A percentile compares a stretch with the other conserved stretches of the same genome.
phyloP scores from a whole-genome alignment of 495 filamentous ascomycete genomes.

The Annulohypoxylon maeteangense region DNA sequence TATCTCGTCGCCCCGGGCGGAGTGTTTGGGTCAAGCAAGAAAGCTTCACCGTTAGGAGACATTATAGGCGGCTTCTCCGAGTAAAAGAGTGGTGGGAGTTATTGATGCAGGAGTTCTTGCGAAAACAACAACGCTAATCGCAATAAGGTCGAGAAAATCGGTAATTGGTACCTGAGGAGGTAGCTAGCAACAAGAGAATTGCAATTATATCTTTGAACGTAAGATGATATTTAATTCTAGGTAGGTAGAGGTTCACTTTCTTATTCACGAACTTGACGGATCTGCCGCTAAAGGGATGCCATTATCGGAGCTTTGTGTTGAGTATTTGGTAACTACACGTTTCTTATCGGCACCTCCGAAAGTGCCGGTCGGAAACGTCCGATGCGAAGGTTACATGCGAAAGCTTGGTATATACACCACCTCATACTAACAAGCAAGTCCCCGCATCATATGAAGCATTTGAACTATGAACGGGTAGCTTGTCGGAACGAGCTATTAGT shows the following conservation, averaged over 20 bases:
- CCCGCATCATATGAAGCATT: neutral
- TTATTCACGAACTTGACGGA: neutral
- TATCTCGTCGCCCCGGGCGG: constrained; percentile 43
- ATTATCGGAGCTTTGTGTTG: neutral
- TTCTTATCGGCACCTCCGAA: neutral
- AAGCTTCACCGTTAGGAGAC: constrained; percentile 50
- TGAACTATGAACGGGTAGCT: neutral
- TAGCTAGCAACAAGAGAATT: neutral
- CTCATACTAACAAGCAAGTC: neutral
- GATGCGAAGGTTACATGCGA: neutral
- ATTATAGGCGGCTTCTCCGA: constrained; percentile 30
- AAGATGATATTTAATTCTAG: neutral
- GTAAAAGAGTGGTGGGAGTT: too few relatives aligned
- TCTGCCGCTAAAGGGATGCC: neutral
- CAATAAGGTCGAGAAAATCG: neutral
- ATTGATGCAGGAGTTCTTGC: too few relatives aligned
- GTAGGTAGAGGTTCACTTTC: neutral
- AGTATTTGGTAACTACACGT: neutral
- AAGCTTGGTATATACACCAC: neutral
- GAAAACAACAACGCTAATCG: neutral
- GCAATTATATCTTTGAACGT: too few relatives aligned
- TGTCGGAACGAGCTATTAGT: neutral
- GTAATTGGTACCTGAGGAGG: too few relatives aligned
- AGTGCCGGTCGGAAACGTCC: neutral
- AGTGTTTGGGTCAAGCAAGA: constrained; percentile 50